phyloP scores from a whole-genome alignment of 306 rosid species.

The Gleditsia sinensis region DNA sequence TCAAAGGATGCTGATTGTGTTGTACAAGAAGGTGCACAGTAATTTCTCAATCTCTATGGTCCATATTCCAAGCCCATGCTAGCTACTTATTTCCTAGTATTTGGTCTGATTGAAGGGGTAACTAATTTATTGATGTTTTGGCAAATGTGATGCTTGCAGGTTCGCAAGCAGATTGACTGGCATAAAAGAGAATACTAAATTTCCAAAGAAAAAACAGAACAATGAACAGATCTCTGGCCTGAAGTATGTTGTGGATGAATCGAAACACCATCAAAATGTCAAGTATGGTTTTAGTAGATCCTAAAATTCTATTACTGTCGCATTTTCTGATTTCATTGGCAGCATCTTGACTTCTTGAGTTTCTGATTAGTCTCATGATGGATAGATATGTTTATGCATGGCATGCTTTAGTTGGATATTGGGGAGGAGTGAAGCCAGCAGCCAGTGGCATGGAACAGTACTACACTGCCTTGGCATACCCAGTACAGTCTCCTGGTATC shows the following conservation, averaged over 20 bases:
- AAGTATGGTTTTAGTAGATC: constrained; percentile 52
- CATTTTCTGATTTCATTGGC: too few species aligned
- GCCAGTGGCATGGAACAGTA: constrained; percentile 89
- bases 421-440: constrained; percentile 97
- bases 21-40: constrained; percentile 98
- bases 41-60: constrained; percentile 34
- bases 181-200: constrained; percentile 79
- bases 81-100: too few species aligned
- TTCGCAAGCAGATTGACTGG: constrained; percentile 89
- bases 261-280: constrained; percentile 77
- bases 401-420: constrained; percentile 96
- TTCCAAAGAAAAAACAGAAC: constrained; percentile 56
- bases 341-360: background rate
- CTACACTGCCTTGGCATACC: constrained; percentile 78
- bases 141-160: constrained; percentile 47
- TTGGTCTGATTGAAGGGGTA: constrained; percentile 4
- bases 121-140: constrained; percentile 27
- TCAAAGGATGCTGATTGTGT: constrained; percentile 51
- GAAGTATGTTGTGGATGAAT: constrained; percentile 74
- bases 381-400: constrained; percentile 79
- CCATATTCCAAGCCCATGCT: too few species aligned
- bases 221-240: constrained; percentile 65
- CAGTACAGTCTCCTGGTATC: constrained; percentile 81
- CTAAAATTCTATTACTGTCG: background rate
- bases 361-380: constrained; percentile 12